Conservation (phyloP, 2,329 filamentous ascomycete species). For the Aspergillus nomiae region DNA sequence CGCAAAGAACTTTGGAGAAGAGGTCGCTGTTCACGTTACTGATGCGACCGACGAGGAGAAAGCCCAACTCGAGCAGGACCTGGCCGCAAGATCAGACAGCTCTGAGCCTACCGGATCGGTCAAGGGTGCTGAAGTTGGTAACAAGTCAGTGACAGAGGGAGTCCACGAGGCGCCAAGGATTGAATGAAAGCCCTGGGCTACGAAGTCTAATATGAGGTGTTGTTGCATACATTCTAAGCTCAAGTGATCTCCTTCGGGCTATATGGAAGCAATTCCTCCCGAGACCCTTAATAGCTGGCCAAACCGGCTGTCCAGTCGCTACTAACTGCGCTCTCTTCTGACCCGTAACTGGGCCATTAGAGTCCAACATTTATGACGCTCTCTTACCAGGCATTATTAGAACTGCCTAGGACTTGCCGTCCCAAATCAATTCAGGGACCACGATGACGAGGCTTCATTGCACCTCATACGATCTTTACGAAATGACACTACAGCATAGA, state of each 20-base stretch:
- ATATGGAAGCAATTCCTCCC: neutral
- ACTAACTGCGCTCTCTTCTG: neutral
- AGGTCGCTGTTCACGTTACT: constrained; percentile 51
- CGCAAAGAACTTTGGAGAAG: constrained; percentile 52
- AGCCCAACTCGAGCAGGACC: constrained; percentile 17
- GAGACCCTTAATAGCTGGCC: neutral
- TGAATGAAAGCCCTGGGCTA: neutral
- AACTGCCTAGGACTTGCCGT: neutral
- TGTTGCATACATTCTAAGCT: neutral
- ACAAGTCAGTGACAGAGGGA: neutral
- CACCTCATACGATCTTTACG: constrained; percentile 4
- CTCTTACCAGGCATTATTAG: neutral
- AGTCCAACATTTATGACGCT: neutral
- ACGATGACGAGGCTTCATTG: neutral
- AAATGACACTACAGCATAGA: neutral
- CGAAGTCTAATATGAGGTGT: neutral
- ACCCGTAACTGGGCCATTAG: neutral
- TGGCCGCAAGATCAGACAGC: neutral
- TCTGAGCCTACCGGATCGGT: neutral
- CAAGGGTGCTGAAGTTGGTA: neutral
- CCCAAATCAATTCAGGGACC: neutral
- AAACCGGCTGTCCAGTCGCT: constrained; percentile 1
- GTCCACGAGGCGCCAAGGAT: neutral
- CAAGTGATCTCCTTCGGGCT: neutral
- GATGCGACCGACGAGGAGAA: constrained; percentile 46